Evolutionary conservation across 1,139 yeast species (phyloP).

Genomic region (Suhomyces guaymorum): DNA sequence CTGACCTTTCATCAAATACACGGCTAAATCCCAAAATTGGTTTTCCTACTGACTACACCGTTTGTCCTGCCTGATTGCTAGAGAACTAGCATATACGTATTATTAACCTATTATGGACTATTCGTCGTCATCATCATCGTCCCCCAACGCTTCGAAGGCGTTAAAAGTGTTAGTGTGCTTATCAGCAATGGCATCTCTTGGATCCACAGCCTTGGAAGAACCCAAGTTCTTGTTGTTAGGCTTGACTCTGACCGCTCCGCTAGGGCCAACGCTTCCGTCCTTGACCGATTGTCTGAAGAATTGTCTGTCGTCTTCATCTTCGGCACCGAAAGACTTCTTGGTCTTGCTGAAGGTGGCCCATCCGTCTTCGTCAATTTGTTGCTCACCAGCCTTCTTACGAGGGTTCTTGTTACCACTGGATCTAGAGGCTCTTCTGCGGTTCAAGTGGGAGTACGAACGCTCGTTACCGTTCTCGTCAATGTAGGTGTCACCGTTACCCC

Average conservation of each 20-base stretch:
- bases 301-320: constrained; percentile 49
- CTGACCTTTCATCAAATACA: no score
- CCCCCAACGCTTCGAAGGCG: constrained; percentile 77
- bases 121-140: constrained; percentile 52
- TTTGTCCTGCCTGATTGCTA: neutral
- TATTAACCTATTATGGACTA: constrained; percentile 1
- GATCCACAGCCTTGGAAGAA: constrained; percentile 70
- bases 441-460: constrained; percentile 50
- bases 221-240: constrained; percentile 76
- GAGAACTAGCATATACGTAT: neutral
- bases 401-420: constrained; percentile 50
- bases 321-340: constrained; percentile 51
- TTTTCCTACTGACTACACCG: no score
- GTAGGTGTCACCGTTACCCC: constrained; percentile 50
- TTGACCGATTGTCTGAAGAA: constrained; percentile 49
- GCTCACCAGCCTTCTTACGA: constrained; percentile 60
- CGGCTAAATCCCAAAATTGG: no score
- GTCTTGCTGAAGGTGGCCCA: constrained; percentile 70
- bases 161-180: constrained; percentile 66
- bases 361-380: constrained; percentile 70
- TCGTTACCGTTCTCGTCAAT: constrained; percentile 51
- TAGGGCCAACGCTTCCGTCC: constrained; percentile 27
- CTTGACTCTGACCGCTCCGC: constrained; percentile 50
- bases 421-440: constrained; percentile 63
- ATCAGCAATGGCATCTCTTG: constrained; percentile 68